phyloP scores from a whole-genome alignment of 2,329 filamentous ascomycete species.

The Lecanicillium sp. region DNA sequence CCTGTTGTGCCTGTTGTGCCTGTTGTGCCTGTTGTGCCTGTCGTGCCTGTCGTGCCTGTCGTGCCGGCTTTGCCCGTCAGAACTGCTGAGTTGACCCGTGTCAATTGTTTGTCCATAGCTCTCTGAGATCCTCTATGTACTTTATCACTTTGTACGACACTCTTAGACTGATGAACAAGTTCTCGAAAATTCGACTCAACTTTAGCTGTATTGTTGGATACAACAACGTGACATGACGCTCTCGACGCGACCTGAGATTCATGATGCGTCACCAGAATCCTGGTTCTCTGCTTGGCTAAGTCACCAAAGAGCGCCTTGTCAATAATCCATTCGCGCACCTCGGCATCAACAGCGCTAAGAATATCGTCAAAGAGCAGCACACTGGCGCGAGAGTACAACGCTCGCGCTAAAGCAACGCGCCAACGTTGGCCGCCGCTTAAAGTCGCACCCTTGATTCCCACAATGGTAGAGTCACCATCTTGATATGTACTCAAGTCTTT shows the following conservation, averaged over 20 bases:
- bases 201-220: not conserved
- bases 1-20: too few relatives aligned
- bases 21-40: too few relatives aligned
- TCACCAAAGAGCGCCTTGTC: constrained; percentile 61
- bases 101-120: too few relatives aligned
- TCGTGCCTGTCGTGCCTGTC: too few relatives aligned
- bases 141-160: too few relatives aligned
- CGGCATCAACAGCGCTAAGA: constrained; percentile 62
- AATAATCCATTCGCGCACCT: constrained; percentile 64
- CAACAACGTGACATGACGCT: constrained; percentile 46
- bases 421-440: constrained; percentile 12
- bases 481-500: constrained; percentile 63
- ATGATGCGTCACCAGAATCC: constrained; percentile 70
- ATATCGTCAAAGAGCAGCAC: constrained; percentile 60
- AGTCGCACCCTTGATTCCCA: constrained; percentile 10
- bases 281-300: constrained; percentile 54
- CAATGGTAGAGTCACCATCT: constrained; percentile 63
- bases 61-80: too few relatives aligned
- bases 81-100: too few relatives aligned
- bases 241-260: constrained; percentile 55
- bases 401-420: constrained; percentile 13
- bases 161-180: too few relatives aligned
- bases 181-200: constrained; percentile 21
- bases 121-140: too few relatives aligned
- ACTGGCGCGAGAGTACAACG: constrained; percentile 13